Evolutionary conservation across 73 alveolate genomes (phyloP), one percentile per base, ranked within the genome.

Genomic region (Paramecium tetraurelia): DNA sequence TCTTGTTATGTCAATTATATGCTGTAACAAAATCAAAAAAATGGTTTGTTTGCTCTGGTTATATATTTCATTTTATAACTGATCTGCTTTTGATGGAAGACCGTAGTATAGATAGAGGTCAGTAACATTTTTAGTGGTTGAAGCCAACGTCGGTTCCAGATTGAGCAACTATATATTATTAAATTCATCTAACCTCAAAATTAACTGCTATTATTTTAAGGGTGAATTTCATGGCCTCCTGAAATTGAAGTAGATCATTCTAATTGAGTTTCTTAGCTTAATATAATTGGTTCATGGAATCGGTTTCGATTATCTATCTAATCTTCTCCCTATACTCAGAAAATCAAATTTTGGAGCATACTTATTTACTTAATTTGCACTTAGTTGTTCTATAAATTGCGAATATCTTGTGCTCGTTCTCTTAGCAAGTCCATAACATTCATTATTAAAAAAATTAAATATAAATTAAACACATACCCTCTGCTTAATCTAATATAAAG

Each of bases 311-410:
- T 38, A 75, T 75, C 20, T 75, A 20, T 75, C 87, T 29, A 35
- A 75, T 38, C 59, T 75, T 75, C 59, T 75, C 87, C 46, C 87
- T 75, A 75, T 75, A 75, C 87, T 75, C 87, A 22, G 38, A 38
- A 31, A 35, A 75, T 75, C 58, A 38, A 38, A 35, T 38, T 38
- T 75, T 38, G 14, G 41, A 35, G 41, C 59, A 38, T 75, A 75
- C 87, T 75, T 38, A 75, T 75, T 41, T 75, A 75, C 46, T 75
- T 75, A 4, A 38, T 38, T 16, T 29, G 22, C 18, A 75, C 33
- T 5, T 35, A 18, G 36, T 38, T 75, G 35, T 35, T 38, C 46
- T 35, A 41, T 29, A 75, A 12, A 41, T 41, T 75, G 9, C 59
- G 33, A 35, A 75, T 75, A 75, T 75, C 87, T n/a, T 75, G 59